Percentiles rank a stretch among this genome's conserved stretches.
Evolutionary conservation across 805 yeast genomes (phyloP).

Genomic region (Spathaspora boniae): DNA sequence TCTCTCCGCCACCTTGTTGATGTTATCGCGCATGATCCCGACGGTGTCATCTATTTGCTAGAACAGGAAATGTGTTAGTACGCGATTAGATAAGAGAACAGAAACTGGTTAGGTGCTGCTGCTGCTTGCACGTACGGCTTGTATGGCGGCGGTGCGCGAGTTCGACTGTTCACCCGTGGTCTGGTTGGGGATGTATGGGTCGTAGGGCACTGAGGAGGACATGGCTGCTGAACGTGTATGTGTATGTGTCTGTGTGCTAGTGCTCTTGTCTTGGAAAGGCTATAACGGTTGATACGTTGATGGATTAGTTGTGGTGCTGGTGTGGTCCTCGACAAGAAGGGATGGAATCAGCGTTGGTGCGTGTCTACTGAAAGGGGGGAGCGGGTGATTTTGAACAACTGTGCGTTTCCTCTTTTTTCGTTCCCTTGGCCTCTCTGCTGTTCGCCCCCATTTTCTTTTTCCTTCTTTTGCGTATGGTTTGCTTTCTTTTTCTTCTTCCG

Average conservation of each 20-base stretch:
- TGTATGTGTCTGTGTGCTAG: not conserved
- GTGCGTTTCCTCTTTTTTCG: not conserved
- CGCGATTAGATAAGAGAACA: not conserved
- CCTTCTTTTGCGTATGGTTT: too few relatives aligned
- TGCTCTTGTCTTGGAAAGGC: not conserved
- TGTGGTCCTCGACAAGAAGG: not conserved
- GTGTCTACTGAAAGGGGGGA: not conserved
- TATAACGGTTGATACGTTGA: not conserved
- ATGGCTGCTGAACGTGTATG: too few relatives aligned
- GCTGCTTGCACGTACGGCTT: constrained; percentile 66
- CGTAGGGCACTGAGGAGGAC: constrained; percentile 82
- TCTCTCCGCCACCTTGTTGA: constrained; percentile 89
- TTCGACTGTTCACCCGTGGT: constrained; percentile 48
- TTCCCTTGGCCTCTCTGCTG: too few relatives aligned
- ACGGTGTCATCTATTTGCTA: constrained; percentile 92
- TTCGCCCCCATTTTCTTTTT: too few relatives aligned
- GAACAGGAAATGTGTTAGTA: constrained; percentile 26
- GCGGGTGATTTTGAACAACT: not conserved
- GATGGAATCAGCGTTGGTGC: not conserved
- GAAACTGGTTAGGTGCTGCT: not conserved
- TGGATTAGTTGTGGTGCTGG: not conserved
- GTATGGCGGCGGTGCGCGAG: constrained; percentile 74
- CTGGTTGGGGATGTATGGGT: constrained; percentile 75
- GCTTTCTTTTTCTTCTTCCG: constrained; percentile 1
- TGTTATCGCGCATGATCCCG: constrained; percentile 95